Percentiles rank a stretch among this genome's conserved stretches.
Evolutionary conservation across 345 rosid species (phyloP).

Genomic region (Salix exigua): DNA sequence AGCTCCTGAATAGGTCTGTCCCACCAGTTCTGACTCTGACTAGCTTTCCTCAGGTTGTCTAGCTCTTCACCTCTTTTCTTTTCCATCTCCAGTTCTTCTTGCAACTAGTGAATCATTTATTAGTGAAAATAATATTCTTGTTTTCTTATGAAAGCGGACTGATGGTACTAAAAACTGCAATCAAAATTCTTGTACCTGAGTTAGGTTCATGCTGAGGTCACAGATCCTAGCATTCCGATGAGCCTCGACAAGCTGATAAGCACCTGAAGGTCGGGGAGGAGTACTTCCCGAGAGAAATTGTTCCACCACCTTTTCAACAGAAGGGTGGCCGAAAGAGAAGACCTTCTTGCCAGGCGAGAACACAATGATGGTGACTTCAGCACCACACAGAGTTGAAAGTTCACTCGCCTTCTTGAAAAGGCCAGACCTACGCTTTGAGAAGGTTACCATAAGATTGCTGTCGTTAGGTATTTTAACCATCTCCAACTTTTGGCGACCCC

Average conservation of each 20-base stretch:
- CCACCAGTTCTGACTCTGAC: constrained; percentile 44
- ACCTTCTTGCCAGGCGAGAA: constrained; percentile 25
- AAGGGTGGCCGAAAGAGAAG: constrained; percentile 28
- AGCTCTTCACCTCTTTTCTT: constrained; percentile 39
- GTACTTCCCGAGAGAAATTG: constrained; percentile 22
- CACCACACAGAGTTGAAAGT: constrained; percentile 26
- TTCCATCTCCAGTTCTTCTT: constrained; percentile 43
- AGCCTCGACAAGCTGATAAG: constrained; percentile 38
- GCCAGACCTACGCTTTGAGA: constrained; percentile 23
- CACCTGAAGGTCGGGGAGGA: constrained; percentile 13
- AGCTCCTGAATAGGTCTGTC: constrained; percentile 36
- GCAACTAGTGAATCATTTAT: background rate
- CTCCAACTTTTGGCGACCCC: constrained; percentile 17
- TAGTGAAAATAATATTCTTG: background rate
- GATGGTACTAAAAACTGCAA: background rate
- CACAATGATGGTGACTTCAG: constrained; percentile 14
- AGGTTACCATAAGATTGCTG: constrained; percentile 25
- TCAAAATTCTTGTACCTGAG: constrained; percentile 15
- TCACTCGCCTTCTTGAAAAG: constrained; percentile 33
- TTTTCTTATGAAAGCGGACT: background rate
- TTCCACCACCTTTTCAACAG: constrained; percentile 8
- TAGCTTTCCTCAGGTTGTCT: constrained; percentile 24
- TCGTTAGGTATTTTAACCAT: constrained; percentile 20
- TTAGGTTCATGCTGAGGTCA: constrained; percentile 37
- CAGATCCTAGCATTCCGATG: constrained; percentile 35